Base-by-base conservation (phyloP, 1,139 yeast genomes). In the Petasospora fabianii region DNA sequence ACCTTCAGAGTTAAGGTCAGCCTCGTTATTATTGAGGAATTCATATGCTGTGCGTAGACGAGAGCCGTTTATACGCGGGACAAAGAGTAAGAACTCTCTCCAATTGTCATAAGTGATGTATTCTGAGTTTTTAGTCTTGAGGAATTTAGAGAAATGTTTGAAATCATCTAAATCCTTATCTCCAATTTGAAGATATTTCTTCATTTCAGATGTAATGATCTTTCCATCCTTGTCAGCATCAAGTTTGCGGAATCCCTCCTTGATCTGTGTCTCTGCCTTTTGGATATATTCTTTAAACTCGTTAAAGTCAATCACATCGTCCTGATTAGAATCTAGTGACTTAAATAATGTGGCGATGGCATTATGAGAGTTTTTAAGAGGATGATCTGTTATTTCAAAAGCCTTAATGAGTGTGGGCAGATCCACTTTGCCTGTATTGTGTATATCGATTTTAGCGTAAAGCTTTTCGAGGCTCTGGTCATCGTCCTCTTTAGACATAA, bases 1-100 rank as follows among this genome's bases (percentile, higher is more conserved):
- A 57, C 97, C 96, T 56, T 92, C 97, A 0, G 95, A 77, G 4
- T 85, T 78, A 33, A 88, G 64, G 56, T 87, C 96, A 32, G 87
- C 96, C 35, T 78, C 74, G 48, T 86, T 94, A 36, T 53, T 50
- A 54, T 87, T 96, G 46, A 90, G 80, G 59, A 81, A 85, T 36
- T 77, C 73, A 59, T 80, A 90, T 6, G 96, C 97, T 0, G 96
- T 84, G 54, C 75, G 75, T 39, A 79, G 80, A 59, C 85, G 73
- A 4, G 85, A 77, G 3, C 85, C 86, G 41, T 73, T 67, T 28
- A 77, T 61, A 41, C 92, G 67, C 4, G 98, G 98, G 67, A 90
- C 82, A 49, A 92, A 76, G 35, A 90, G 60, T 30, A 92, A 63
- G 42, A 85, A 85, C 50, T 84, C 84, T 49, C 95, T 70, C 75